Evolutionary conservation across 225 moss, liverwort and hornwort species (phyloP).

Genomic region (Asterella californica): DNA sequence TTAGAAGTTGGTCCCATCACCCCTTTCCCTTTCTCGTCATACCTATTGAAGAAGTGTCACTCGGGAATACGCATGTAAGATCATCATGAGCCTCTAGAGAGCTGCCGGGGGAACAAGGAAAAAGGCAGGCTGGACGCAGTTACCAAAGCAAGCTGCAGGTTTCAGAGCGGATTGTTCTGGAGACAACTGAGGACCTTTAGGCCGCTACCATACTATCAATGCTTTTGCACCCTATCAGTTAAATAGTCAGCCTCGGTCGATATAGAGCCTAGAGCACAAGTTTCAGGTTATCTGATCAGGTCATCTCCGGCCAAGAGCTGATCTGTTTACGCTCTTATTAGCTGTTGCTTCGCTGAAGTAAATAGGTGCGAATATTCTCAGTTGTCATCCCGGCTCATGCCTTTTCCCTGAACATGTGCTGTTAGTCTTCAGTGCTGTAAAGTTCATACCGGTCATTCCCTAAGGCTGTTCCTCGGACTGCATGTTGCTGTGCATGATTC

Average conservation of each 20-base stretch:
- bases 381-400: not conserved
- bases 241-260: not conserved
- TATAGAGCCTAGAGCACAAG: not conserved
- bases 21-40: not conserved
- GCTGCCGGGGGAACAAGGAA: not conserved
- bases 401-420: too few species aligned
- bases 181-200: not conserved
- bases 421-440: too few species aligned
- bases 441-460: too few species aligned
- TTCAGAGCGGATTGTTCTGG: not conserved
- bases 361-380: not conserved
- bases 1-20: constrained; percentile 5
- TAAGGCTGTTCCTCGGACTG: too few species aligned
- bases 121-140: not conserved
- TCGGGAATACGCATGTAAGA: not conserved
- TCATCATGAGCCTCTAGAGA: not conserved
- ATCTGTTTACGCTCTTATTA: not conserved
- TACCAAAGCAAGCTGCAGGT: not conserved
- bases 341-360: not conserved
- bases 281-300: not conserved
- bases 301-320: too few species aligned
- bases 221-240: not conserved
- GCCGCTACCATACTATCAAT: not conserved
- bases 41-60: not conserved
- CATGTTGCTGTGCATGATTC: too few species aligned